These are phyloP conservation scores for Boletus huronensis DNA, from an alignment of 768 basidiomycete species.

Conservation along the genomic window DNA sequence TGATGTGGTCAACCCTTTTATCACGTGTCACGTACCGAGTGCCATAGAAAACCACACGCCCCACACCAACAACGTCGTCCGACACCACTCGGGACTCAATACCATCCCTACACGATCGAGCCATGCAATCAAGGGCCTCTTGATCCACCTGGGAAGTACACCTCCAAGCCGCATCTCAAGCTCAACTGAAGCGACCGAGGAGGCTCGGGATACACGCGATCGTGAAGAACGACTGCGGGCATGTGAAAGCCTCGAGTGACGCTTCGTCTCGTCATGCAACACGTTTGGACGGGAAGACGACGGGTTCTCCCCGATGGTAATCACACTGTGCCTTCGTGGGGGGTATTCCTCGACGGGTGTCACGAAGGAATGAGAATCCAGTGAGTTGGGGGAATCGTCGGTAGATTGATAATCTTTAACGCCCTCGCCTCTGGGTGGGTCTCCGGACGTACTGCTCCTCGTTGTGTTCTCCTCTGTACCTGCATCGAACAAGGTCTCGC, in stretches of 20 bases:
- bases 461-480: slow-evolving; percentile 14
- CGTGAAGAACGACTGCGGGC: slow-evolving; percentile 1
- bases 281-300: slow-evolving; percentile 15
- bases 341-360: slow-evolving; percentile 28
- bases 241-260: neutral
- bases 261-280: slow-evolving; percentile 18
- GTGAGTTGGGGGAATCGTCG: slow-evolving; percentile 28
- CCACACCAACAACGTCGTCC: slow-evolving; percentile 80
- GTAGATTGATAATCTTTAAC: slow-evolving; percentile 29
- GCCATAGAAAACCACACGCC: slow-evolving; percentile 71
- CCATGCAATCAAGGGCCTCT: slow-evolving; percentile 65
- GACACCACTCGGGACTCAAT: slow-evolving; percentile 69
- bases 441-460: neutral
- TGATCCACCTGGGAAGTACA: slow-evolving; percentile 50
- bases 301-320: slow-evolving; percentile 29
- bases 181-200: slow-evolving; percentile 40
- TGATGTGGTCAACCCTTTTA: neutral
- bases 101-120: slow-evolving; percentile 65
- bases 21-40: slow-evolving; percentile 49
- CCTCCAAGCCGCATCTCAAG: slow-evolving; percentile 40
- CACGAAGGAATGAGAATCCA: slow-evolving; percentile 24
- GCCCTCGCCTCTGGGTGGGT: slow-evolving; percentile 16
- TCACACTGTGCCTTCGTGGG: slow-evolving; percentile 20
- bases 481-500: neutral
- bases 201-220: slow-evolving; percentile 26